Base-by-base conservation (phyloP, 805 yeast genomes). In the Yarrowia sp. region DNA sequence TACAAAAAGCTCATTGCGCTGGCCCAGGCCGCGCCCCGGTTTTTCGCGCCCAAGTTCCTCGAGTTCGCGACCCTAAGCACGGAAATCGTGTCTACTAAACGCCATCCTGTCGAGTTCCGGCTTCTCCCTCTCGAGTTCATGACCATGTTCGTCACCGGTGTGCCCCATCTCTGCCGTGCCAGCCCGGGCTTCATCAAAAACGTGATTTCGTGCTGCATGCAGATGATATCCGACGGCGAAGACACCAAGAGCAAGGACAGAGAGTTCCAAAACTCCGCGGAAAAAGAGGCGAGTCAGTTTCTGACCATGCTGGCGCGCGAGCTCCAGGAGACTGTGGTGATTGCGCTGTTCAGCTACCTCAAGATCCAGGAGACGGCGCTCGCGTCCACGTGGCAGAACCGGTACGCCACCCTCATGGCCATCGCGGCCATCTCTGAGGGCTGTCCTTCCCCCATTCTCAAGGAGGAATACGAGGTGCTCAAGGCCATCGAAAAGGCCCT, bases 321-420 rank as follows among this genome's bases (percentile, higher is more conserved):
- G 36, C 61, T 55, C 38, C 61, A 40, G 44, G 61, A 55, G n/a
- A 24, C 61, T 2, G 61, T 55, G 61, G 61, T 55, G 38, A n/a
- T 24, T 15, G 46, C 61, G 17, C 46, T 55, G 36, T 55, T 55
- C 38, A 40, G 9, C 20, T 55, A 55, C 46, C 61, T 55, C 46
- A 55, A 55, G 46, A 55, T 40, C 46, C 61, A 55, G 61, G 61
- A 55, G 34, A 55, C 61, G 3, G 5, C 46, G 1, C 61, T 55
- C 46, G 61, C 61, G 24, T 39, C 44, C 61, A 55, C 61, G n/a
- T 95, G 99, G 99, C 88, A 96, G 77, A 96, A 92, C 77, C 88
- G 97, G 70, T 97, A 93, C 77, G 98, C 97, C 34, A 96, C 98
- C 1, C 80, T 95, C 68, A 95, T 95, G 98, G 98, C 98, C 0